phyloP scores from a whole-genome alignment of 345 rosid species.

The Syzygium aqueum region DNA sequence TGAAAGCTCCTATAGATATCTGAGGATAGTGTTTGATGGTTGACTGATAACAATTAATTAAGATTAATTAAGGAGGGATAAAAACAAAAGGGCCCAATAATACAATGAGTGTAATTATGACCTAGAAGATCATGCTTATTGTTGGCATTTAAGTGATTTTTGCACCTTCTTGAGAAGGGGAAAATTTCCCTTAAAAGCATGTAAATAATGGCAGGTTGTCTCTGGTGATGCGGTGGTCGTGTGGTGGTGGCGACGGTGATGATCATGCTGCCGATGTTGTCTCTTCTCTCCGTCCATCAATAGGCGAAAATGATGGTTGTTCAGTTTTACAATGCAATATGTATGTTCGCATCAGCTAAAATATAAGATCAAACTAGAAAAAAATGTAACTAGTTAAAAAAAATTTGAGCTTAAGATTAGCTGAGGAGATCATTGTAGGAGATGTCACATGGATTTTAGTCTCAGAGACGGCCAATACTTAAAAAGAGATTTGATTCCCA shows the following conservation, averaged over 20 bases:
- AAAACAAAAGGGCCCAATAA: not conserved
- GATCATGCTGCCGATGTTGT: not conserved
- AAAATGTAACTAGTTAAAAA: no score
- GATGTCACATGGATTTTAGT: not conserved
- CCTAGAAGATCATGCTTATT: not conserved
- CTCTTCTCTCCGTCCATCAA: not conserved
- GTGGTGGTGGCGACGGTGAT: not conserved
- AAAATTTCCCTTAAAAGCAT: not conserved
- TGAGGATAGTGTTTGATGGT: not conserved
- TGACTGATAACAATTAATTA: not conserved
- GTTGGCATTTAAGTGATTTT: not conserved
- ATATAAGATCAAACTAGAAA: not conserved
- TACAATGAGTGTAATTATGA: not conserved
- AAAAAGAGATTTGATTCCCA: no score
- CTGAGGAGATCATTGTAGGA: not conserved
- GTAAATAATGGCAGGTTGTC: not conserved
- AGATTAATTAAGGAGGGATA: not conserved
- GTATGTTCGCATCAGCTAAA: not conserved
- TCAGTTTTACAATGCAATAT: not conserved
- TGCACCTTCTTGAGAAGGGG: not conserved
- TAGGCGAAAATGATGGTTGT: not conserved
- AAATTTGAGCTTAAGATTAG: not conserved
- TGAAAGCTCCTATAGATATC: not conserved
- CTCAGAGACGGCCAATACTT: not conserved
- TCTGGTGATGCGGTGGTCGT: not conserved